Percentiles rank a stretch among this genome's conserved stretches.
Evolutionary conservation across 768 basidiomycete species (phyloP).

Genomic region (Crepidotus variabilis): DNA sequence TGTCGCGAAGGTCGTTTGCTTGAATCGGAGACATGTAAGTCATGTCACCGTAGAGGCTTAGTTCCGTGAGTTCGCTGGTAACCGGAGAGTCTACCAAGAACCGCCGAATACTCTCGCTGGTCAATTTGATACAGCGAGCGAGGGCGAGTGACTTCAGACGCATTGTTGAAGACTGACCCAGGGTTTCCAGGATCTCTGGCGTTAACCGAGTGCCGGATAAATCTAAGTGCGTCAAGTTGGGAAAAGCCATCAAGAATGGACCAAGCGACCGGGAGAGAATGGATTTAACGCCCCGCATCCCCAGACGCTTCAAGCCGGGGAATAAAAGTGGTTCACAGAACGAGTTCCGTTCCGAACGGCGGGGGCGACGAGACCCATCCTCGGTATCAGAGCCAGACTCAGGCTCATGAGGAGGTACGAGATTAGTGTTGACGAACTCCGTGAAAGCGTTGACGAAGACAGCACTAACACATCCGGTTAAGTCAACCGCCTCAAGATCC

Average conservation of each 20-base stretch:
- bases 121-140: conserved; percentile 81
- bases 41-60: conserved; percentile 87
- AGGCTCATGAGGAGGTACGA: conserved; percentile 38
- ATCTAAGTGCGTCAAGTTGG: conserved; percentile 85
- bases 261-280: conserved; percentile 64
- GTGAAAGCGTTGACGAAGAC: conserved; percentile 85
- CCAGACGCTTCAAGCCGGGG: conserved; percentile 72
- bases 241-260: conserved; percentile 77
- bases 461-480: conserved; percentile 92
- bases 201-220: conserved; percentile 84
- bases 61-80: conserved; percentile 59
- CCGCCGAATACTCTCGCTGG: conserved; percentile 69
- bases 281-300: conserved; percentile 80
- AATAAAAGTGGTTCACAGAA: conserved; percentile 55
- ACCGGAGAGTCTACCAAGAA: conserved; percentile 71
- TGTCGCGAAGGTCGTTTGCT: conserved; percentile 57
- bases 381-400: conserved; percentile 43
- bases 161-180: conserved; percentile 62
- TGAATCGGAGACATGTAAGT: conserved; percentile 76
- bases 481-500: conserved; percentile 84
- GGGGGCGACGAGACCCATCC: conserved; percentile 25
- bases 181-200: conserved; percentile 65
- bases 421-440: conserved; percentile 73
- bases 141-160: conserved; percentile 78
- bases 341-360: conserved; percentile 26